These are phyloP conservation scores for Curvularia spicifera DNA, from an alignment of 2,329 filamentous ascomycete genomes.

Conservation along the genomic window DNA sequence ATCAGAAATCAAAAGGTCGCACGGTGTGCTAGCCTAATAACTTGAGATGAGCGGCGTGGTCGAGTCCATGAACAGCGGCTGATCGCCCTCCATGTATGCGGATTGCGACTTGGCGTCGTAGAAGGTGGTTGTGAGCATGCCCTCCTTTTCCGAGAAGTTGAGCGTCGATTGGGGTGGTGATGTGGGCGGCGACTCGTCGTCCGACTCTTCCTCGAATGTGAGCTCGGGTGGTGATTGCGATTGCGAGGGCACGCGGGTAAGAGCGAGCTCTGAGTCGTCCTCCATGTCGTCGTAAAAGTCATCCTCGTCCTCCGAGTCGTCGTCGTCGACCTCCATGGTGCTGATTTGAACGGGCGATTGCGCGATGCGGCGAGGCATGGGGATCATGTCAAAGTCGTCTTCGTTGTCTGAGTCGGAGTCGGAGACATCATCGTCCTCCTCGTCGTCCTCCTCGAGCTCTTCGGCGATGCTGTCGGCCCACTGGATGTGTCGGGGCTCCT, in stretches of 20 bases:
- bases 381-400: slow-evolving; percentile 56
- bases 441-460: slow-evolving; percentile 68
- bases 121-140: slow-evolving; percentile 55
- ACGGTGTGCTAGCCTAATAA: slow-evolving; percentile 43
- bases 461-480: slow-evolving; percentile 83
- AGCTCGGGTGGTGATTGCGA: slow-evolving; percentile 58
- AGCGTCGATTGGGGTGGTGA: slow-evolving; percentile 55
- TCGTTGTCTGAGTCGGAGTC: slow-evolving; percentile 62
- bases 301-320: slow-evolving; percentile 52
- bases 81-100: slow-evolving; percentile 48
- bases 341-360: slow-evolving; percentile 53
- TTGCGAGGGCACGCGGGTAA: slow-evolving; percentile 53
- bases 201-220: slow-evolving; percentile 56
- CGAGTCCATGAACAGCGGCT: slow-evolving; percentile 52
- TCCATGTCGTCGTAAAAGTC: slow-evolving; percentile 57
- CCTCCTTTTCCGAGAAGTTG: slow-evolving; percentile 56
- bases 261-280: slow-evolving; percentile 55
- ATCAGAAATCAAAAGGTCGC: slow-evolving; percentile 46
- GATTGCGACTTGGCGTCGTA: slow-evolving; percentile 51
- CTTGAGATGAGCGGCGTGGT: slow-evolving; percentile 50
- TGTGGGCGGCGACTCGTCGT: slow-evolving; percentile 57
- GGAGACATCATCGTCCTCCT: slow-evolving; percentile 55
- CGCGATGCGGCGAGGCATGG: slow-evolving; percentile 50
- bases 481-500: slow-evolving; percentile 76
- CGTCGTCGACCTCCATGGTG: slow-evolving; percentile 52